Conservation (phyloP, 2,329 filamentous ascomycete species). For the Trichoderma cornu-damae region DNA sequence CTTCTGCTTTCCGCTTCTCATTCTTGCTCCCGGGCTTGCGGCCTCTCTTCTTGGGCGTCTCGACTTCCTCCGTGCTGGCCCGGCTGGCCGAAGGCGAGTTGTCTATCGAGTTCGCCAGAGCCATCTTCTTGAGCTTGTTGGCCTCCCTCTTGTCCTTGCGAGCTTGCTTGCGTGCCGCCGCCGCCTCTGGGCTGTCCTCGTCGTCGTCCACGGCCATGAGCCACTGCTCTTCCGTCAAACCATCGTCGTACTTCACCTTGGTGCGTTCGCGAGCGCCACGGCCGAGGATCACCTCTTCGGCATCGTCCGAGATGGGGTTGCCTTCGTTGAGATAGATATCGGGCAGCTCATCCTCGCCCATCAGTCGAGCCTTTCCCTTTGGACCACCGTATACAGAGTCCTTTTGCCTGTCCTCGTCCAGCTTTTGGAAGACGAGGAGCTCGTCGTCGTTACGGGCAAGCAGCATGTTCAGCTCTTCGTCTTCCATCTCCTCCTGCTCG, state of each 20-base stretch:
- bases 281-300: constrained; percentile 68
- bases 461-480: constrained; percentile 93
- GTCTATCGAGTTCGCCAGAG: constrained; percentile 38
- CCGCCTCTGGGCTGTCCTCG: constrained; percentile 88
- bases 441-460: constrained; percentile 85
- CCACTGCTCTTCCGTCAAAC: constrained; percentile 98
- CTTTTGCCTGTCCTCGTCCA: constrained; percentile 69
- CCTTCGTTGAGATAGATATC: constrained; percentile 91
- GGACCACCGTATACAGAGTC: constrained; percentile 67
- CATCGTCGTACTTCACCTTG: constrained; percentile 92
- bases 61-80: constrained; percentile 75
- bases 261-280: constrained; percentile 94
- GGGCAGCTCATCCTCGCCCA: constrained; percentile 81
- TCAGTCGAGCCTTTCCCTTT: constrained; percentile 69
- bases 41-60: constrained; percentile 74
- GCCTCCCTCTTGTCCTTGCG: constrained; percentile 72
- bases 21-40: constrained; percentile 69
- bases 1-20: constrained; percentile 85
- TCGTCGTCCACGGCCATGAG: constrained; percentile 96
- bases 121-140: constrained; percentile 64
- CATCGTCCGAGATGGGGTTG: constrained; percentile 72
- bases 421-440: constrained; percentile 68
- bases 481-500: constrained; percentile 96
- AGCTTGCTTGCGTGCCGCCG: constrained; percentile 83
- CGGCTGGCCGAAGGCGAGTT: constrained; percentile 74